Percentiles rank a stretch among this genome's conserved stretches.
These are phyloP conservation scores for Trapa incisa DNA, from an alignment of 345 rosid species.

Conservation along the genomic window DNA sequence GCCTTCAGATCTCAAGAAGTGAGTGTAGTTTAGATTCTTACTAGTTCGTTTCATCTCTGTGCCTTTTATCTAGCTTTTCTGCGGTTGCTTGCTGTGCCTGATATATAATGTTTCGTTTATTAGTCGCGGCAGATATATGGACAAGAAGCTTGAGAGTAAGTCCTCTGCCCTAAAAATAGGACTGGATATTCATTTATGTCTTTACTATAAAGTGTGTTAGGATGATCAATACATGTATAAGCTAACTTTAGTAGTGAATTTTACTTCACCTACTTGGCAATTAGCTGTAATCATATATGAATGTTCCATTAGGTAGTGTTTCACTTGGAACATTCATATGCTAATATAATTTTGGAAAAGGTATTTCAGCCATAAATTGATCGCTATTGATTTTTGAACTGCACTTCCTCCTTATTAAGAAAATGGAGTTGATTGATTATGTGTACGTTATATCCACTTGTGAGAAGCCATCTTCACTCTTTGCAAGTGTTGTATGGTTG, in stretches of 20 bases:
- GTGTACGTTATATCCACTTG: background rate
- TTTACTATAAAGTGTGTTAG: background rate
- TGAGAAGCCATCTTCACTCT: background rate
- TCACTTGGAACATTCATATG: background rate
- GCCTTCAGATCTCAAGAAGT: slow-evolving; percentile 22
- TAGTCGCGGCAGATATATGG: slow-evolving; percentile 14
- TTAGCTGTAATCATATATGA: no score
- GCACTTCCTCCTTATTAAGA: background rate
- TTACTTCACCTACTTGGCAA: no score
- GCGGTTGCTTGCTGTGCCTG: background rate
- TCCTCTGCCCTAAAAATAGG: background rate
- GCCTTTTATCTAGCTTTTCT: background rate
- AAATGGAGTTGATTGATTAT: background rate
- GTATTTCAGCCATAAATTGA: background rate
- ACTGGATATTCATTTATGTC: background rate
- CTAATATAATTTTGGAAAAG: background rate
- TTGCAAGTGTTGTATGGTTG: no score
- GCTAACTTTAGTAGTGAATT: no score
- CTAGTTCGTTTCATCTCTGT: no score
- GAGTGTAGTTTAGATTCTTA: background rate
- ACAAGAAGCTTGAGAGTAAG: slow-evolving; percentile 21
- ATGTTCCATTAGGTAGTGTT: background rate
- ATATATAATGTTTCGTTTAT: background rate
- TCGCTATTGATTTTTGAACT: background rate
- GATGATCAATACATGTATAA: no score